These are phyloP conservation scores for Ambrosia trifida DNA, from an alignment of 129 eudicot species.

Conservation along the genomic window DNA sequence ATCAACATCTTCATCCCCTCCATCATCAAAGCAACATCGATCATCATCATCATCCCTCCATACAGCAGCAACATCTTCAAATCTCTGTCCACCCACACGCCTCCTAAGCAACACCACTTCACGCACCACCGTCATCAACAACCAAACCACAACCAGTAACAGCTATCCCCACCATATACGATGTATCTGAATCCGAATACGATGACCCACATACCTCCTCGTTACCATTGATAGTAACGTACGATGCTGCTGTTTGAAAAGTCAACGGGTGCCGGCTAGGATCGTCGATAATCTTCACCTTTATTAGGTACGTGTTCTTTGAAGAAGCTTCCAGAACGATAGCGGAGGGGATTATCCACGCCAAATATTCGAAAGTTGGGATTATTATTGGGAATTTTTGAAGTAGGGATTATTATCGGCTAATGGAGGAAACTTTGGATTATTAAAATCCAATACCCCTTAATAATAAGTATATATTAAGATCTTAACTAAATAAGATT, in stretches of 20 bases:
- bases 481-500: too few relatives aligned
- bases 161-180: slow-evolving; percentile 67
- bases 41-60: too few relatives aligned
- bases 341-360: too few relatives aligned
- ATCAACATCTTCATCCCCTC: too few relatives aligned
- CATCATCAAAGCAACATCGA: too few relatives aligned
- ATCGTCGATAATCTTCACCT: slow-evolving; percentile 61
- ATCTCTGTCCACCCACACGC: slow-evolving; percentile 37
- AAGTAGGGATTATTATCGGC: too few relatives aligned
- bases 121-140: slow-evolving; percentile 47
- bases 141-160: slow-evolving; percentile 18
- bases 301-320: slow-evolving; percentile 28
- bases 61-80: too few relatives aligned
- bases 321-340: slow-evolving; percentile 44
- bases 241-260: slow-evolving; percentile 57
- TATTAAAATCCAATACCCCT: too few relatives aligned
- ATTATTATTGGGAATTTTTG: too few relatives aligned
- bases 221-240: slow-evolving; percentile 77
- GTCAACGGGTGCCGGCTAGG: slow-evolving; percentile 44
- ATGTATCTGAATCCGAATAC: slow-evolving; percentile 60
- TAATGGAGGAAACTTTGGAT: too few relatives aligned
- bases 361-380: too few relatives aligned
- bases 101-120: slow-evolving; percentile 29
- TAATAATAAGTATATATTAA: too few relatives aligned
- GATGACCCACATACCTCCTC: slow-evolving; percentile 88